Evolutionary conservation across 352 stramenopile species (phyloP), one percentile per base, ranked within the genome.

Genomic region (Peronospora tabacina): DNA sequence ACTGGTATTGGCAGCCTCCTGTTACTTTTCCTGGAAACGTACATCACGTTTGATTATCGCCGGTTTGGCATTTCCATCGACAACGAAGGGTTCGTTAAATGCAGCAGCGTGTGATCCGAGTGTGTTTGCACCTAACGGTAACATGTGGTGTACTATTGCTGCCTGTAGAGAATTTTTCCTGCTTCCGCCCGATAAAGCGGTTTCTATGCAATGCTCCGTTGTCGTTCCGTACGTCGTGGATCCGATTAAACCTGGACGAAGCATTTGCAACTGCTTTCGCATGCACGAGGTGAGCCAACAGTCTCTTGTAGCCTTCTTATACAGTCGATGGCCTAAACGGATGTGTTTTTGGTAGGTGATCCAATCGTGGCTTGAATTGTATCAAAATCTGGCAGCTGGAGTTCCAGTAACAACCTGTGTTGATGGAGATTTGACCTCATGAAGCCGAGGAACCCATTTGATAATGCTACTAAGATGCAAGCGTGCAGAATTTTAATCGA

Each of bases 41-140:
- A 90, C 50, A 75, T 87, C 35, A 85, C 72, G 8, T 90, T 93
- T 49, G 82, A 93, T 43, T 93, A 88, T 61, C 70, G 61, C n/a
- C 68, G 58, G 2, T 93, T 87, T 51, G 82, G 82, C 17, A 77
- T 93, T 37, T 83, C 75, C 6, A 79, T 89, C 34, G 63, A 75
- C n/a, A 67, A 78, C 29, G 62, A 65, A 66, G 82, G 82, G 82
- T 93, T 50, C 20, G 62, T 60, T 12, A 22, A 45, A 35, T 13
- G 13, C 15, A 12, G 16, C 13, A 13, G 8, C 20, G n/a, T 39
- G 13, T 37, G 12, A 29, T 39, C 5, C 11, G 7, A 42, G 3
- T 36, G 9, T 30, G 24, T 5, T 44, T 44, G 12, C 17, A 15
- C 49, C 11, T 7, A 17, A 38, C 8, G 9, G 11, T 33, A 57